Evolutionary conservation across 352 stramenopile species (phyloP).

Genomic region (Phytophthora syringae): DNA sequence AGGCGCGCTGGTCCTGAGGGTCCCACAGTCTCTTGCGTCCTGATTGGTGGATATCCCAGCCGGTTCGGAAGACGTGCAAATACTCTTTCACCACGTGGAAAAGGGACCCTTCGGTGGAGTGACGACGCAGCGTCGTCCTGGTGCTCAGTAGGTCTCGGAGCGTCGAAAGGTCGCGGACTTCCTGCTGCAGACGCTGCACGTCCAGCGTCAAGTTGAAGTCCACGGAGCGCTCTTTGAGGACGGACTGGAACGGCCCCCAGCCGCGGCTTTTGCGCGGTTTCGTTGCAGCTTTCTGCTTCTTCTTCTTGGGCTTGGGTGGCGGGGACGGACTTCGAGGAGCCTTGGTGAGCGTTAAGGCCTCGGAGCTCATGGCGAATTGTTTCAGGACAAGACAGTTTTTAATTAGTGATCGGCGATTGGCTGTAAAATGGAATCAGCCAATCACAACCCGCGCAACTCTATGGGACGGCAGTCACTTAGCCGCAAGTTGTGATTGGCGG

Average conservation of each 20-base stretch:
- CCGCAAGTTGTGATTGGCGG: too few species aligned
- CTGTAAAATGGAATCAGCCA: too few species aligned
- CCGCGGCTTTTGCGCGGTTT: background rate
- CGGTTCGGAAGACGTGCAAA: slow-evolving; percentile 31
- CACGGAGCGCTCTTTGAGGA: slow-evolving; percentile 45
- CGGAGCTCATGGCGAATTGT: background rate
- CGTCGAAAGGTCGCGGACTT: slow-evolving; percentile 35
- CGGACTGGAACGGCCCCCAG: slow-evolving; percentile 42
- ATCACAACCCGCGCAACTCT: too few species aligned
- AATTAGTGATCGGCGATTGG: too few species aligned
- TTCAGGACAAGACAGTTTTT: too few species aligned
- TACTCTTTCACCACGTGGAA: slow-evolving; percentile 34
- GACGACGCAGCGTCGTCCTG: background rate
- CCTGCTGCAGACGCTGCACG: slow-evolving; percentile 44
- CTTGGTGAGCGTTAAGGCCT: too few species aligned
- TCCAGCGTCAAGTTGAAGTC: slow-evolving; percentile 58
- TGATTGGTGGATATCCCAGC: slow-evolving; percentile 1
- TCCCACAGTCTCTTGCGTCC: slow-evolving; percentile 23
- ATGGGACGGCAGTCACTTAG: too few species aligned
- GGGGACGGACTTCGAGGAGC: too few species aligned
- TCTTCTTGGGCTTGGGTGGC: slow-evolving; percentile 9
- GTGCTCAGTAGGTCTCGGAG: slow-evolving; percentile 16
- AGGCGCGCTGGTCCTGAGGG: slow-evolving; percentile 37
- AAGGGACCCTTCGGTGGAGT: slow-evolving; percentile 34
- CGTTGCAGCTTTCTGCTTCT: background rate